Evolutionary conservation across 805 yeast genomes (phyloP), one percentile per base, ranked within the genome.

Genomic region (Lipomyces yamadae): DNA sequence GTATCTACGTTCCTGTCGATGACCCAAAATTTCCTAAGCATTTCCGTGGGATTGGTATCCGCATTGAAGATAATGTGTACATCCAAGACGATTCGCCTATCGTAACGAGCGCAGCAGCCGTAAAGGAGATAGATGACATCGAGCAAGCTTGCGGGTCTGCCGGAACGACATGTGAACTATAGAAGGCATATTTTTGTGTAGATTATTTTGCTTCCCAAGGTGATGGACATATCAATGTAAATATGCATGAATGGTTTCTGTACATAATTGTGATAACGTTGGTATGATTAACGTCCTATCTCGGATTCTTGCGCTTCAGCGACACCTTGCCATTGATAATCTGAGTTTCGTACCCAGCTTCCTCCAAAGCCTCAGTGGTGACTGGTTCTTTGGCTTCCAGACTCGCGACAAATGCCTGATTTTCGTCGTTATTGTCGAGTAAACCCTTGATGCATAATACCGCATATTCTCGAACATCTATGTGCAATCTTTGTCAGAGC

Each of bases 21-120:
- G 86, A 84, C 63, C 72, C 75, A 33, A 81, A 80, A 65, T 94
- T 88, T 83, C 98, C 99, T 30, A 82, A 84, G 68, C 86, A 86
- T 72, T 94, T 85, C 80, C 88, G 91, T 74, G 93, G 93, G 37
- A 88, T 95, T 60, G 99, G 98, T 1, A 90, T 95, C 33, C 86
- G 99, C 73, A 90, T 95, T 39, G 99, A 95, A 78, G 99, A 95
- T 79, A 93, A 95, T 76, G 84, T 94, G 48, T 97, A 89, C 0
- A 85, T 93, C 48, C 96, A 96, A 0, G 79, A 81, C 24, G 77
- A 79, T 2, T 86, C 85, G 10, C 75, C 75, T 10, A 80, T 83
- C 18, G 84, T 84, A 54, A 81, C 95, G 71, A 91, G 98, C 0
- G 86, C 84, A 7, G 94, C 89, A 70, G 94, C 97, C 37, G 89